Evolutionary conservation across 2,329 filamentous ascomycete genomes (phyloP).

Genomic region (Diaporthe sp.): DNA sequence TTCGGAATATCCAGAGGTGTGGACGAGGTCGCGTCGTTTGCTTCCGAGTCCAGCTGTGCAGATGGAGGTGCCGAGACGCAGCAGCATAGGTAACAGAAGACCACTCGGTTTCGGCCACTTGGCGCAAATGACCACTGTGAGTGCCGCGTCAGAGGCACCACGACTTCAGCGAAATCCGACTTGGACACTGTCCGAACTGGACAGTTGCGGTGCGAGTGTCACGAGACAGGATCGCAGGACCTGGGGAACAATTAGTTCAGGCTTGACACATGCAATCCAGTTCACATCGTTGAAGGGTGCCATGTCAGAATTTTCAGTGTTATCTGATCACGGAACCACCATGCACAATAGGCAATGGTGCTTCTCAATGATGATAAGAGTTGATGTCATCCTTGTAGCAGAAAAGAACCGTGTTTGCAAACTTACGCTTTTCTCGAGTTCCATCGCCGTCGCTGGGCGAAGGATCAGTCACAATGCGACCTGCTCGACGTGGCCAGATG

Average conservation of each 20-base stretch:
- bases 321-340: slow-evolving; percentile 32
- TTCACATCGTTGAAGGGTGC: background rate
- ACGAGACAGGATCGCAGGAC: background rate
- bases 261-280: background rate
- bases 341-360: slow-evolving; percentile 36
- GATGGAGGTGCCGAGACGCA: background rate
- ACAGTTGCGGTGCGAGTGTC: background rate
- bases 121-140: background rate
- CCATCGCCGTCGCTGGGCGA: background rate
- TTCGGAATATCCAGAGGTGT: background rate
- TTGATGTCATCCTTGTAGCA: slow-evolving; percentile 32
- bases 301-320: slow-evolving; percentile 37
- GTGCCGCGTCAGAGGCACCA: background rate
- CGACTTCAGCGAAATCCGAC: background rate
- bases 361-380: slow-evolving; percentile 30
- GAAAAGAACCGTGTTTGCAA: background rate
- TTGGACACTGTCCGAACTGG: background rate
- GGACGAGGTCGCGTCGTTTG: background rate
- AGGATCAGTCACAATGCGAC: background rate
- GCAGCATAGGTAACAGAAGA: background rate
- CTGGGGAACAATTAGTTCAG: slow-evolving; percentile 6
- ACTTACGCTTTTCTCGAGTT: background rate
- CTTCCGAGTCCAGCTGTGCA: background rate
- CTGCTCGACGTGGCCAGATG: background rate
- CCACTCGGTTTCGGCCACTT: background rate